These are phyloP conservation scores for Amaranthus hypochondriacus DNA, from an alignment of 148 eudicot genomes.

Conservation along the genomic window DNA sequence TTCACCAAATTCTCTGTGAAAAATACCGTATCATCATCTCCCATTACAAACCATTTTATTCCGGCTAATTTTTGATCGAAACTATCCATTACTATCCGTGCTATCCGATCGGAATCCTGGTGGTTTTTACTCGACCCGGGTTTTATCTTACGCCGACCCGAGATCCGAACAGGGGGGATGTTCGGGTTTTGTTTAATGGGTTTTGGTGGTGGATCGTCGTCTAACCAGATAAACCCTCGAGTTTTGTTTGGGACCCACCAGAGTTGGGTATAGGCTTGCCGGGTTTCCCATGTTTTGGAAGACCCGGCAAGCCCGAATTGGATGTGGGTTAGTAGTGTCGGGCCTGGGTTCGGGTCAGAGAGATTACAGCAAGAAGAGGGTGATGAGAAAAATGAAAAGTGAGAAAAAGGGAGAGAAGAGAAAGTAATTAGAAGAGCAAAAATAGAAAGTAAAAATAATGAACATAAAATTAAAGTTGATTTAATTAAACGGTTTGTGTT, in stretches of 20 bases:
- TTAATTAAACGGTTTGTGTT: constrained; percentile 1
- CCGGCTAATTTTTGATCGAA: constrained; percentile 39
- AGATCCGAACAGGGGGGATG: constrained; percentile 39
- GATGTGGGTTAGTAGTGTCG: constrained; percentile 55
- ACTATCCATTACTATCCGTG: constrained; percentile 53
- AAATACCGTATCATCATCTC: constrained; percentile 92
- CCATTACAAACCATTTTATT: constrained; percentile 95
- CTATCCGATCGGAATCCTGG: constrained; percentile 57
- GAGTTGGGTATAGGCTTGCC: constrained; percentile 46
- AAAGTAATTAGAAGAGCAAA: constrained; percentile 1
- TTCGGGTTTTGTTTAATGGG: constrained; percentile 11
- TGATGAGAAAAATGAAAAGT: constrained; percentile 26
- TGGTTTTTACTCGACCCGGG: constrained; percentile 21
- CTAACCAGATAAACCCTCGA: constrained; percentile 71
- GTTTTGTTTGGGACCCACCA: constrained; percentile 70
- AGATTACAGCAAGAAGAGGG: neutral
- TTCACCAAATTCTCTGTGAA: constrained; percentile 56
- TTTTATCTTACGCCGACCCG: constrained; percentile 14
- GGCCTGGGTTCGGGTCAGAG: constrained; percentile 10
- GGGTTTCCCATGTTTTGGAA: constrained; percentile 47
- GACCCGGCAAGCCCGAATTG: constrained; percentile 71
- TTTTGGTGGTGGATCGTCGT: constrained; percentile 34
- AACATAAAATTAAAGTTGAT: neutral
- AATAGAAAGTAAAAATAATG: neutral
- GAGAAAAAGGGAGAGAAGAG: constrained; percentile 1